Evolutionary conservation across 371 early-diverging fungal species (phyloP), one percentile per base, ranked within the genome.

Genomic region (Rhizopus stolonifer): DNA sequence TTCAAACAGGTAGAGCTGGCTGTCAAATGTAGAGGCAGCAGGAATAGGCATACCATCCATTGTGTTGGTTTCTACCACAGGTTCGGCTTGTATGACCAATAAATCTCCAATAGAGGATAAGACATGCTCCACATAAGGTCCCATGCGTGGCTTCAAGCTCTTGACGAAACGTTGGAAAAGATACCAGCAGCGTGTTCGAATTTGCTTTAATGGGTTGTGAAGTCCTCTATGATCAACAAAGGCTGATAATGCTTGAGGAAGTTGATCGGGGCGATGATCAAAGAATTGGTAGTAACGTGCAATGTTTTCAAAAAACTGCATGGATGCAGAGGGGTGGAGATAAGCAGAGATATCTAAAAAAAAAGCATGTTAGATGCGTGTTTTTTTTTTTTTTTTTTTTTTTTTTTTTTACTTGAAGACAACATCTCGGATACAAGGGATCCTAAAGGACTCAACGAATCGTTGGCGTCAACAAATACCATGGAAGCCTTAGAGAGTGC

Each of bases 1-100:
- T 67, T 97, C 98, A 77, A 93, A 96, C 29, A 95, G 64, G 63
- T 89, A 92, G 24, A 92, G 64, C 67, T 96, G 95, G 51, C 88
- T 89, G 58, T 91, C 92, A 64, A 93, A 92, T 11, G 70, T 68
- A 7, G 72, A 72, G 7, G 73, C 76, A 17, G 77, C 66, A 21
- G 80, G 77, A 29, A 81, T 74, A 39, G 79, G 74, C 64, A 65
- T 74, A 6, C 77, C 77, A 50, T 77, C 77, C 48, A 66, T 60
- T 0, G 73, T 73, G 36, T 59, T 77, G 5, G 63, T 55, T 31
- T 71, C 65, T 0, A 77, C 69, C 11, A 86, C 81, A 8, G 82
- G 52, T 19, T 88, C 85, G 11, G 87, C 88, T 43, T 81, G 84
- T 22, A 93, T 80, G 2, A 74, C 74, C 38, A 94, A 75, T 57